Evolutionary conservation across 2,329 filamentous ascomycete genomes (phyloP), one percentile per base, ranked within the genome.

Genomic region (Periconia macrospinosa): DNA sequence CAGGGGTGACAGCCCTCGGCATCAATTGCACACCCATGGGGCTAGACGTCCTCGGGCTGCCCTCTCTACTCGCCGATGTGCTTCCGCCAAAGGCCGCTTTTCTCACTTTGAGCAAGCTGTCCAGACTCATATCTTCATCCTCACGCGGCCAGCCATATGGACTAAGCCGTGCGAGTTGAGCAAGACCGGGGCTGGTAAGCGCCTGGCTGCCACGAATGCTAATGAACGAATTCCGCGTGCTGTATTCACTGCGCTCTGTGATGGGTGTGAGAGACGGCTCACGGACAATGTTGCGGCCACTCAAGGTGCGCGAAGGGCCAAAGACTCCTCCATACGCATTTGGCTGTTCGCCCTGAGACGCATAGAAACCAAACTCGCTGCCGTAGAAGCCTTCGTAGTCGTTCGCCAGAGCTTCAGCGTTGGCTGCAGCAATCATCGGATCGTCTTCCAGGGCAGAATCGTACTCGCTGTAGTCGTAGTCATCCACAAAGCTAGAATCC

Each of bases 201-300:
- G 80, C 75, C 33, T 70, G 52, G 77, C 83, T 53, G 79, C 84
- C 54, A 11, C 75, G 69, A 56, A 93, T 78, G 54, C 88, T 91
- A 78, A 95, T 90, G 54, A 96, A 85, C 1, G 90, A 95, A 70
- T 97, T 97, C 43, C 94, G 86, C 54, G 95, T 96, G 41, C 91
- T 96, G 78, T 96, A 97, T 74, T 99, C 94, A 54, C 91, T 96
- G 13, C 92, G 85, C 72, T 97, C 94, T 0, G 93, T 97, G 64
- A 99, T 97, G 6, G 94, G 94, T 1, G 94, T 97, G 45, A 99
- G 78, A 65, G 94, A 97, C 1, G 94, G 93, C 70, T 97, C 93
- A 41, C 89, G 85, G 18, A 90, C 68, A 3, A 70, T 72, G 53
- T 75, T 74, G 20, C 72, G 85, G 18, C 90, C 92, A 59, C 89